These are phyloP conservation scores for Lactifluus subvellereus DNA, from an alignment of 768 basidiomycete species.

Conservation along the genomic window DNA sequence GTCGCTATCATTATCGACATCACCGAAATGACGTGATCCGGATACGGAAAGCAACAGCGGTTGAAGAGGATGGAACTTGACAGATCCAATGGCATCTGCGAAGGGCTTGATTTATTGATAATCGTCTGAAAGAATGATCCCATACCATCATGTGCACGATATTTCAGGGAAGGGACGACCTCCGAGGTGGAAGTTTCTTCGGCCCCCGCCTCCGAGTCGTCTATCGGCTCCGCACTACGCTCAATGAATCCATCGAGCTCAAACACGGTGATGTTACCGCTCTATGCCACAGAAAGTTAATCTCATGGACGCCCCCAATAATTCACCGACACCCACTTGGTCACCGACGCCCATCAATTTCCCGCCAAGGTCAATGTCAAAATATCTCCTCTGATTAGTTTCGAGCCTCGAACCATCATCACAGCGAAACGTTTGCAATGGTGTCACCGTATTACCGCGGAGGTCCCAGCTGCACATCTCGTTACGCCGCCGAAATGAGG, in stretches of 20 bases:
- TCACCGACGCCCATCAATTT: conserved; percentile 59
- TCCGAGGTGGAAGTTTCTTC: not conserved
- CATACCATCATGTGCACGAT: conserved; percentile 55
- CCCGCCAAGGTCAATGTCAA: conserved; percentile 71
- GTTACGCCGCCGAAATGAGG: conserved; percentile 64
- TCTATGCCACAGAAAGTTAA: conserved; percentile 34
- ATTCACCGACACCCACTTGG: conserved; percentile 42
- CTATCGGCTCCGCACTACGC: conserved; percentile 2
- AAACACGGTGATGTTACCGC: conserved; percentile 56
- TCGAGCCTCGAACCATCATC: not conserved
- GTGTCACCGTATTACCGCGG: conserved; percentile 46
- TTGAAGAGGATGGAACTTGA: conserved; percentile 63
- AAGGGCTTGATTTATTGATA: not conserved
- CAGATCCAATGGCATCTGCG: conserved; percentile 68
- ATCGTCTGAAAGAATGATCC: not conserved
- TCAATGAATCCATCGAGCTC: conserved; percentile 34
- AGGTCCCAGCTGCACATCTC: conserved; percentile 76
- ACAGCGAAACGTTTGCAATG: conserved; percentile 36
- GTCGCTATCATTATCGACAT: not conserved
- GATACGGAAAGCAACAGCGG: conserved; percentile 59
- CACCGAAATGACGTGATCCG: conserved; percentile 70
- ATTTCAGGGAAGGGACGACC: conserved; percentile 33
- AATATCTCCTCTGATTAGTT: conserved; percentile 75
- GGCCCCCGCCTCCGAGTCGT: conserved; percentile 1
- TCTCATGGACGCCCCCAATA: not conserved